Evolutionary conservation across 805 yeast species (phyloP).

Genomic region (Candida krabiensis): DNA sequence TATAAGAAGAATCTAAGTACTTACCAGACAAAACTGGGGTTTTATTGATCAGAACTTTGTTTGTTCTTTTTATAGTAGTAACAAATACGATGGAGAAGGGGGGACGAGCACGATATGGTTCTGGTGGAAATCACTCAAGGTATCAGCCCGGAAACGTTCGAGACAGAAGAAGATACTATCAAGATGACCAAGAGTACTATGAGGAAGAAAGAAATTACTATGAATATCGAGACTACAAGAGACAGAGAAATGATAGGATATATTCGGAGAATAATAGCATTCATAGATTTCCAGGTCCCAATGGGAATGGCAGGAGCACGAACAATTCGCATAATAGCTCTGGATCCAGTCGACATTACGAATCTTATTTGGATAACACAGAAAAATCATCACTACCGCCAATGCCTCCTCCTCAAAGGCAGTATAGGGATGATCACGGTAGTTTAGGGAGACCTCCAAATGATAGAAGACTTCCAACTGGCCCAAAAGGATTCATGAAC

Average conservation of each 20-base stretch:
- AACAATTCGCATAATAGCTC: not conserved
- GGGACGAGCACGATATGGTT: slow-evolving; percentile 9
- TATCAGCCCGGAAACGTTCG: slow-evolving; percentile 3
- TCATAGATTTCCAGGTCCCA: not conserved
- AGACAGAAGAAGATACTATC: slow-evolving; percentile 12
- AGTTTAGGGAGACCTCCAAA: slow-evolving; percentile 4
- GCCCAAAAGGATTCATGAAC: slow-evolving; percentile 14
- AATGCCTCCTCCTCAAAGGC: slow-evolving; percentile 1
- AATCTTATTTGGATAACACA: not conserved
- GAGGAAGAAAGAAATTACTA: slow-evolving; percentile 8
- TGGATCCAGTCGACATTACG: slow-evolving; percentile 2
- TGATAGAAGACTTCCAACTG: slow-evolving; percentile 20
- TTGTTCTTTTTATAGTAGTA: too few relatives aligned
- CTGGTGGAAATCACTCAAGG: slow-evolving; percentile 5
- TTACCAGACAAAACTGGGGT: too few relatives aligned
- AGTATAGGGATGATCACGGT: not conserved
- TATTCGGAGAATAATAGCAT: slow-evolving; percentile 1
- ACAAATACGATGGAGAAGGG: slow-evolving; percentile 8
- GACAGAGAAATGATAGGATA: slow-evolving; percentile 9
- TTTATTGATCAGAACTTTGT: too few relatives aligned
- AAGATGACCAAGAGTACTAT: slow-evolving; percentile 11
- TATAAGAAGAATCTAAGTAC: too few relatives aligned
- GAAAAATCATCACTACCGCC: not conserved
- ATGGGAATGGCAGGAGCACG: not conserved
- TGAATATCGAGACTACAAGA: slow-evolving; percentile 11